Evolutionary conservation across 83 land plant species (phyloP).

Genomic region (Diphasiastrum complanatum): DNA sequence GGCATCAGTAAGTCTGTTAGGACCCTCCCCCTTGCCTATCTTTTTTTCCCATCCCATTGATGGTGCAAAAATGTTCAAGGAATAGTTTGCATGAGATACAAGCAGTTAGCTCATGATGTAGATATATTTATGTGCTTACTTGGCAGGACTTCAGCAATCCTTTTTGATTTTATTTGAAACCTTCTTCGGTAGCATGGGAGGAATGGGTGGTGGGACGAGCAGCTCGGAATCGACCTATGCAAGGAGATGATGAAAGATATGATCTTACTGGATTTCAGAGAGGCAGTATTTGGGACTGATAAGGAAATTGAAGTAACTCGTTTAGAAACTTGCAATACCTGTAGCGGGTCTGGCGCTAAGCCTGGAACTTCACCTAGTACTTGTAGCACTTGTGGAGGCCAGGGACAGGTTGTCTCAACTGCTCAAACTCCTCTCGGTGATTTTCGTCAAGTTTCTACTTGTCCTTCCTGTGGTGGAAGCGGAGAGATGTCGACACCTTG

Average conservation of each 20-base stretch:
- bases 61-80: not conserved
- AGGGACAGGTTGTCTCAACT: constrained; percentile 86
- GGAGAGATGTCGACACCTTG: constrained; percentile 46
- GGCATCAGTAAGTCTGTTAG: constrained; percentile 43
- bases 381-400: constrained; percentile 93
- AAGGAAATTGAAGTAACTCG: constrained; percentile 85
- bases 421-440: constrained; percentile 93
- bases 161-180: constrained; percentile 89
- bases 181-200: constrained; percentile 84
- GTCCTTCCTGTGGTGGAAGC: constrained; percentile 76
- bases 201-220: constrained; percentile 60
- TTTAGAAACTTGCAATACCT: constrained; percentile 75
- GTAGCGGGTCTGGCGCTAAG: constrained; percentile 91
- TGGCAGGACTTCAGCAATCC: constrained; percentile 93
- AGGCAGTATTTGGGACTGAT: constrained; percentile 89
- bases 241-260: constrained; percentile 93
- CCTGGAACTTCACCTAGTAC: constrained; percentile 81
- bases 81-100: too few species aligned
- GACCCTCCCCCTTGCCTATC: not conserved
- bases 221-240: constrained; percentile 70
- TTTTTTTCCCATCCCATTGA: not conserved
- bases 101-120: too few species aligned
- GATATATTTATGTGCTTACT: constrained; percentile 9
- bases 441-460: constrained; percentile 84
- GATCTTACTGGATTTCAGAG: constrained; percentile 78